Conservation (phyloP, 345 rosid genomes). For the Nephelium lappaceum region DNA sequence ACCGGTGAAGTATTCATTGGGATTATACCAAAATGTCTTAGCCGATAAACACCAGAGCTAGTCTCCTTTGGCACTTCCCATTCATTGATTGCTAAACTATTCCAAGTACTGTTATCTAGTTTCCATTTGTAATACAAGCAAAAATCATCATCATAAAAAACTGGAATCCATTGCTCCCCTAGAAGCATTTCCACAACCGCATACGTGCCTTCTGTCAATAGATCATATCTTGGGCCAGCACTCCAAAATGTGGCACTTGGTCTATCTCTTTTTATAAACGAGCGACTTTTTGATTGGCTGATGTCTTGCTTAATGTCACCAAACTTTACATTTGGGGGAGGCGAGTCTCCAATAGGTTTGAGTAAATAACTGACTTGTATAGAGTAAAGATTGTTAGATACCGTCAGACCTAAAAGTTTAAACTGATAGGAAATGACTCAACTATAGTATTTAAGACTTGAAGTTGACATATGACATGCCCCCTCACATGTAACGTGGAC, state of each 20-base stretch:
- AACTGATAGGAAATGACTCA: no score
- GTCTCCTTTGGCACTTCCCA: constrained; percentile 50
- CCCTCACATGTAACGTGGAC: no score
- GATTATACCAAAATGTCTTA: constrained; percentile 52
- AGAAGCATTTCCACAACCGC: constrained; percentile 56
- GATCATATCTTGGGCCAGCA: constrained; percentile 58
- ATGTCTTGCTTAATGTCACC: constrained; percentile 54
- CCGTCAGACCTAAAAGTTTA: no score
- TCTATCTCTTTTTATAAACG: constrained; percentile 45
- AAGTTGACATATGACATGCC: no score
- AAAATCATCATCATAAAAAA: constrained; percentile 60
- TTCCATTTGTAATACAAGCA: constrained; percentile 52
- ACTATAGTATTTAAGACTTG: no score
- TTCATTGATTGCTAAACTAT: constrained; percentile 47
- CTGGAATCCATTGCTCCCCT: constrained; percentile 43
- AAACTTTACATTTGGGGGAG: constrained; percentile 42
- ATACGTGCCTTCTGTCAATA: constrained; percentile 59
- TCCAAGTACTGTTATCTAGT: constrained; percentile 26
- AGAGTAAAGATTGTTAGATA: constrained; percentile 51
- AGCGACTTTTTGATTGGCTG: constrained; percentile 27
- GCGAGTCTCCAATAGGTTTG: constrained; percentile 38
- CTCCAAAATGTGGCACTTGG: constrained; percentile 55
- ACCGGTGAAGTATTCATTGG: constrained; percentile 47
- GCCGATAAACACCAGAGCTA: constrained; percentile 43
- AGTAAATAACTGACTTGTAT: constrained; percentile 36